Conservation (phyloP, 2,329 filamentous ascomycete genomes). For the Xylogone sp. region DNA sequence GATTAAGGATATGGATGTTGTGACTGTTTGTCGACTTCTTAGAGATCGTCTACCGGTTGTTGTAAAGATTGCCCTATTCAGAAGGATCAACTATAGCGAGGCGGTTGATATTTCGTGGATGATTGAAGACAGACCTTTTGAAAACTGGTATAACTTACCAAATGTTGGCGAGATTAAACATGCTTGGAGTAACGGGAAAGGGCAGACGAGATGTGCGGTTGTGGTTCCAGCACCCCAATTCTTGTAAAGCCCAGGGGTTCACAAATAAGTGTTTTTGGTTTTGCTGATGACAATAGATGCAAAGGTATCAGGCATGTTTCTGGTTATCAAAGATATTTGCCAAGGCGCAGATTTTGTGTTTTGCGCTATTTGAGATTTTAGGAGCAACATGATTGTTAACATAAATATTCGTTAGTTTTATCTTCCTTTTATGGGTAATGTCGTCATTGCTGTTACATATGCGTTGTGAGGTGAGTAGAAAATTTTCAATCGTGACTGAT, state of each 20-base stretch:
- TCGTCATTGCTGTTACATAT: background rate
- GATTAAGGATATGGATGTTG: constrained; percentile 14
- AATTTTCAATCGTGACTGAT: background rate
- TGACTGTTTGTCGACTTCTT: constrained; percentile 11
- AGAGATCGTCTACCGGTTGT: constrained; percentile 9
- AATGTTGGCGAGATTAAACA: background rate
- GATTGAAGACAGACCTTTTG: constrained; percentile 11
- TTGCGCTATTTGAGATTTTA: too few species aligned
- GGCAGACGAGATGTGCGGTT: background rate
- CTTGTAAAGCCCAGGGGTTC: background rate
- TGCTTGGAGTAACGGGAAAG: background rate
- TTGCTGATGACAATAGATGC: too few species aligned
- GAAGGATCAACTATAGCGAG: constrained; percentile 11
- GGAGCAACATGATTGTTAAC: too few species aligned
- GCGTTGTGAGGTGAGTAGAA: background rate
- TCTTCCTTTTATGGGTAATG: background rate
- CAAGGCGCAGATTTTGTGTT: too few species aligned
- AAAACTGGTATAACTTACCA: constrained; percentile 6
- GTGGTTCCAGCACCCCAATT: background rate
- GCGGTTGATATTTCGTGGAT: constrained; percentile 16
- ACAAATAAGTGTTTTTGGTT: too few species aligned
- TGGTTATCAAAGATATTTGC: too few species aligned
- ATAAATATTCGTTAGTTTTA: background rate
- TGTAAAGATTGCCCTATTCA: constrained; percentile 8
- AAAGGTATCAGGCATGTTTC: too few species aligned